Evolutionary conservation across 2,329 filamentous ascomycete species (phyloP).

Genomic region (Stachybotrys chlorohalonatus): DNA sequence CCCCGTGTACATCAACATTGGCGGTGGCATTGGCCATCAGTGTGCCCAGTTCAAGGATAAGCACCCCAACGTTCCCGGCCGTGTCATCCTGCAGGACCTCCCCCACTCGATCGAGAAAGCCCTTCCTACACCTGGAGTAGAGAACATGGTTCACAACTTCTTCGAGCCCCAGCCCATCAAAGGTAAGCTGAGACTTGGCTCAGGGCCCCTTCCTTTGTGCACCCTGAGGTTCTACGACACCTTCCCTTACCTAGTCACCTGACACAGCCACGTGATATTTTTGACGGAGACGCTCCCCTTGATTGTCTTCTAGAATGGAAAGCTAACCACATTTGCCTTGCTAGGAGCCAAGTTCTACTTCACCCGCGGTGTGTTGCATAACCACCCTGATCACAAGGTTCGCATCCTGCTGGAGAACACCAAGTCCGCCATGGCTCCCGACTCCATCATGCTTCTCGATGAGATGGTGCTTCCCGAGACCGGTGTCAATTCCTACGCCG

Average conservation of each 20-base stretch:
- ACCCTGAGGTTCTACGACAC: no score
- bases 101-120: slow-evolving; percentile 11
- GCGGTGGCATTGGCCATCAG: slow-evolving; percentile 15
- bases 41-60: slow-evolving; percentile 10
- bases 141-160: slow-evolving; percentile 19
- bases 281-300: not conserved
- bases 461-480: slow-evolving; percentile 7
- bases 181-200: not conserved
- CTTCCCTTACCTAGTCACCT: no score
- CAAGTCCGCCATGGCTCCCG: slow-evolving; percentile 7
- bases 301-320: not conserved
- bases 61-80: slow-evolving; percentile 8
- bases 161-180: slow-evolving; percentile 3
- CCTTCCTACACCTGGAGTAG: slow-evolving; percentile 8
- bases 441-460: slow-evolving; percentile 8
- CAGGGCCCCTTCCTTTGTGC: no score
- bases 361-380: slow-evolving; percentile 7
- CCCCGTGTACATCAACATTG: slow-evolving; percentile 11
- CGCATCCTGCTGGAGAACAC: slow-evolving; percentile 5
- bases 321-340: not conserved
- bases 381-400: slow-evolving; percentile 9
- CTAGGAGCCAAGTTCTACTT: slow-evolving; percentile 7
- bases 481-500: slow-evolving; percentile 2
- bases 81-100: slow-evolving; percentile 15
- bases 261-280: not conserved